Evolutionary conservation across 2,329 filamentous ascomycete genomes (phyloP).

Genomic region (Stylonectria norvegica): DNA sequence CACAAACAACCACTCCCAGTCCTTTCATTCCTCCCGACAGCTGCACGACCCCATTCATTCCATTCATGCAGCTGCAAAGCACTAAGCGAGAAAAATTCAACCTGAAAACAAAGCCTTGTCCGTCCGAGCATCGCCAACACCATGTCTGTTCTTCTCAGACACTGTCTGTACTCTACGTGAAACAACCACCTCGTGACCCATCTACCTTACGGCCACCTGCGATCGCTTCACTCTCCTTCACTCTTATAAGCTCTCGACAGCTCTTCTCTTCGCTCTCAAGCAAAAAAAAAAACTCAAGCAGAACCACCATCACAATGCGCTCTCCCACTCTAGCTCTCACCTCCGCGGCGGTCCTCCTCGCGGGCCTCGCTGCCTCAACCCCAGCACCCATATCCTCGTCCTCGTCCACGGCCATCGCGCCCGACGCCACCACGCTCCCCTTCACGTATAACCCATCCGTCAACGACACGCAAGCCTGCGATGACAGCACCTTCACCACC

Average conservation of each 20-base stretch:
- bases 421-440: conserved; percentile 9
- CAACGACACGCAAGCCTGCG: conserved; percentile 26
- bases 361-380: conserved; percentile 20
- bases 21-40: too few species aligned
- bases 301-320: not conserved
- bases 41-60: too few species aligned
- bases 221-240: not conserved
- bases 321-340: not conserved
- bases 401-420: conserved; percentile 1
- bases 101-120: too few species aligned
- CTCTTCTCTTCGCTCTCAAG: not conserved
- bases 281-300: not conserved
- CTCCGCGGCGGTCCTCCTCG: conserved; percentile 1
- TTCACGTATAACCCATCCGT: conserved; percentile 26
- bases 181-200: not conserved
- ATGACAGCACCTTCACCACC: conserved; percentile 21
- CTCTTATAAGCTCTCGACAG: not conserved
- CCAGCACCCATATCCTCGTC: conserved; percentile 1
- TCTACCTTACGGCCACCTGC: not conserved
- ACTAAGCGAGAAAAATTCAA: too few species aligned
- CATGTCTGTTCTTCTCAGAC: not conserved
- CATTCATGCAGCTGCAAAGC: too few species aligned
- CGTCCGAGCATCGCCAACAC: too few species aligned
- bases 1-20: too few species aligned
- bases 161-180: not conserved